Evolutionary conservation across 83 land plant genomes (phyloP).

Genomic region (Thuja plicata): DNA sequence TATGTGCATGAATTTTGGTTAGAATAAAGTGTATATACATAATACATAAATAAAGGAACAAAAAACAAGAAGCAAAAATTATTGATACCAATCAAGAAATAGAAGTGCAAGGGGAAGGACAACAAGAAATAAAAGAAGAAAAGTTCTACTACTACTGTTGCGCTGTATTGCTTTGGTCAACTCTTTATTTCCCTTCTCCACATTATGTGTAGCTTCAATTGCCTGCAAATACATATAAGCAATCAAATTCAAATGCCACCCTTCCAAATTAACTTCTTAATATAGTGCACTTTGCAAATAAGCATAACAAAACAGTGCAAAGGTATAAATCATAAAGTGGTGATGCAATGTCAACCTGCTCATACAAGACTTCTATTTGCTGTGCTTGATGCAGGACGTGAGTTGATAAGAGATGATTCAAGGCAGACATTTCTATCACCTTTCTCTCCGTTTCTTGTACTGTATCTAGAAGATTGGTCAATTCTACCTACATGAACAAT

Average conservation of each 20-base stretch:
- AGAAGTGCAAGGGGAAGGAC: constrained; percentile 84
- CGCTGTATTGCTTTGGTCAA: constrained; percentile 80
- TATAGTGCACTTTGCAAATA: background rate
- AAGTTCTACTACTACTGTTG: constrained; percentile 86
- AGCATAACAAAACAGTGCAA: background rate
- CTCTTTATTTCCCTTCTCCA: constrained; percentile 92
- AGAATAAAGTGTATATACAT: background rate
- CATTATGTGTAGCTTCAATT: constrained; percentile 87
- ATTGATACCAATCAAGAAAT: constrained; percentile 95
- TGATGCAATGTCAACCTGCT: constrained; percentile 52
- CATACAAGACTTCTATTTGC: constrained; percentile 84
- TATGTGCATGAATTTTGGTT: background rate
- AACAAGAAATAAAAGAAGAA: constrained; percentile 74
- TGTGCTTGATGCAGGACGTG: constrained; percentile 93
- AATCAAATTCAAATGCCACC: background rate
- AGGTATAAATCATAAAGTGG: background rate
- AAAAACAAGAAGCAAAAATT: background rate
- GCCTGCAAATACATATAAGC: constrained; percentile 55
- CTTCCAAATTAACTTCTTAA: background rate
- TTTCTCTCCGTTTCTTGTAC: constrained; percentile 94
- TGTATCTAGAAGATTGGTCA: constrained; percentile 69
- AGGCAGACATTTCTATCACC: constrained; percentile 94
- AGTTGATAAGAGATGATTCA: constrained; percentile 90
- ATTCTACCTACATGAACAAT: constrained; percentile 63
- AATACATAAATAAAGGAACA: background rate